These are phyloP conservation scores for Vigna angularis DNA, from an alignment of 306 rosid genomes.

Conservation along the genomic window DNA sequence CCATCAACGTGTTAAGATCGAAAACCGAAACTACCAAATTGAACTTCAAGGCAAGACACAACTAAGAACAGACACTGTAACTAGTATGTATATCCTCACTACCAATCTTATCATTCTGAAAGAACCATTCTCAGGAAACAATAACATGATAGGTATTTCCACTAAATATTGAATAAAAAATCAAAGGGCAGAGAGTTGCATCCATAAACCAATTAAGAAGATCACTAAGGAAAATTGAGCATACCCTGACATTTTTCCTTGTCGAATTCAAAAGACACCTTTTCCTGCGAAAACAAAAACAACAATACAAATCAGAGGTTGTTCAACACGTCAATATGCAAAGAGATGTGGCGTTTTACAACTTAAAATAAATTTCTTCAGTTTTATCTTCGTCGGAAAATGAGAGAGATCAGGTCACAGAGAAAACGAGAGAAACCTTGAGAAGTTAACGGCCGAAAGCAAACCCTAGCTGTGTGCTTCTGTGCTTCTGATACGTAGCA, in stretches of 20 bases:
- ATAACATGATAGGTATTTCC: not conserved
- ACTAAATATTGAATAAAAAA: not conserved
- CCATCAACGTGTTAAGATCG: not conserved
- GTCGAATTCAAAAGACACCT: not conserved
- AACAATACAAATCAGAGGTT: not conserved
- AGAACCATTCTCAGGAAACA: not conserved
- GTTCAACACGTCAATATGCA: not conserved
- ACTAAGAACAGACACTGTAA: not conserved
- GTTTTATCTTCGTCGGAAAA: too few species aligned
- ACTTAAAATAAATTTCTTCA: not conserved
- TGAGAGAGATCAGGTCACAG: not conserved
- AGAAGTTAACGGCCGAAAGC: not conserved
- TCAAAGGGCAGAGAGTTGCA: not conserved
- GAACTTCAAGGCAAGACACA: not conserved
- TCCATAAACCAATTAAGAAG: not conserved
- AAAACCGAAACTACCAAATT: not conserved
- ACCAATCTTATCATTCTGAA: not conserved
- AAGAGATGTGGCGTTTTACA: not conserved
- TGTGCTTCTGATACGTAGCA: not conserved
- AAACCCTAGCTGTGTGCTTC: not conserved
- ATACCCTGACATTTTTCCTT: conserved; percentile 47
- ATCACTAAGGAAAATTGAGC: not conserved
- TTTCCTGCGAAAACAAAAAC: conserved; percentile 42
- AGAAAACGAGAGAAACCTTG: not conserved
- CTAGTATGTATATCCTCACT: not conserved